Base-by-base conservation (phyloP, 805 yeast genomes). In the Hermanozyma aechmeae region DNA sequence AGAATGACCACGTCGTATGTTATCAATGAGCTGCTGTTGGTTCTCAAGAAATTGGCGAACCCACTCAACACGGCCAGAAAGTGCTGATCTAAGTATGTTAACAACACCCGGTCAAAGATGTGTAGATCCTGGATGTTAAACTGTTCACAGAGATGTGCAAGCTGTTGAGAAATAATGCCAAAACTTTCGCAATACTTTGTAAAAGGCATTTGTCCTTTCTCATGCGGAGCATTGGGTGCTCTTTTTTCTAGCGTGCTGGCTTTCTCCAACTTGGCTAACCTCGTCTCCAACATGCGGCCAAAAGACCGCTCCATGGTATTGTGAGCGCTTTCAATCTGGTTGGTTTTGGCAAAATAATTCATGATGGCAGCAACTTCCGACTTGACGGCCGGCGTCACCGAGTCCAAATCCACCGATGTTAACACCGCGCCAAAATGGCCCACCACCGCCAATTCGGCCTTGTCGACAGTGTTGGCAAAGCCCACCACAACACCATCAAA, bases 401-500 rank as follows among this genome's bases (percentile, higher is more conserved):
- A 12, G 7, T 18, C 26, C 9, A 31, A 13, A 15, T 37, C 37
- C 17, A 32, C 28, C 16, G 26, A 23, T 58, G 57, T 29, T 17
- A 45, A 17, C 7, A 46, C 18, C 15, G 29, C 29, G 51, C 56
- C 59, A 37, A 79, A 71, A 42, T 68, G 68, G 5, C 53, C 48
- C 33, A 67, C 66, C 24, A 83, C 45, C 25, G 68, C 68, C 26
- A 63, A 44, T 37, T 79, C 85, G 22, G 81, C 71, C 34, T 65
- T 67, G 24, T 61, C 62, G 11, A 82, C 68, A 4, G 76, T 55
- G 19, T 63, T 66, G 16, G 69, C 70, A 22, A 82, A 59, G 44
- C 75, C 76, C 18, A 72, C 70, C 24, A 73, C 57, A 4, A 85
- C 71, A 15, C 93, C 92, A 32, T 69, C 71, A 45, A 81, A 84